Conservation (phyloP, 208 protist species). For the Crithidia mellificae region DNA sequence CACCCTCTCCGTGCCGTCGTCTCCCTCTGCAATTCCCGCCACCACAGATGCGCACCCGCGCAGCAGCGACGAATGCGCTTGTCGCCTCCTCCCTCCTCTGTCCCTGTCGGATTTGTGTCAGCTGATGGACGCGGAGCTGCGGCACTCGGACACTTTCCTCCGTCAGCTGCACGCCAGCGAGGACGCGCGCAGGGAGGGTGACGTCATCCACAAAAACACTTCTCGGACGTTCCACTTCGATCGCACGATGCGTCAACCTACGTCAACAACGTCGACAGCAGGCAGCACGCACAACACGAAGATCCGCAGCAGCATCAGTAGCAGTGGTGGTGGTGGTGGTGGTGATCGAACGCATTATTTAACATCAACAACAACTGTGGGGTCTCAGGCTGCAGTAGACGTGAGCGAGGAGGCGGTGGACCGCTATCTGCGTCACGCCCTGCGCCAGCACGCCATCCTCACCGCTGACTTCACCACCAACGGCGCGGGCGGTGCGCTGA, state of each 20-base stretch:
- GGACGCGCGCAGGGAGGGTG: too few relatives aligned
- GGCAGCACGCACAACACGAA: too few relatives aligned
- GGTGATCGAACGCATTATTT: too few relatives aligned
- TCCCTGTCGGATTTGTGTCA: neutral
- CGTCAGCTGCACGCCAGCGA: neutral
- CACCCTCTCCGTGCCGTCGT: too few relatives aligned
- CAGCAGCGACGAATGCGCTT: constrained; percentile 1
- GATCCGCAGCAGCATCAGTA: too few relatives aligned
- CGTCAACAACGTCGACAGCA: too few relatives aligned
- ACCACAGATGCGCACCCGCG: neutral
- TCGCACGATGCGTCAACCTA: too few relatives aligned
- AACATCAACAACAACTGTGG: too few relatives aligned
- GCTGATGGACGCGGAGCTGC: constrained; percentile 12
- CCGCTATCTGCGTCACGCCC: constrained; percentile 2
- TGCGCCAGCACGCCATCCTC: constrained; percentile 11
- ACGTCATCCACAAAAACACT: too few relatives aligned
- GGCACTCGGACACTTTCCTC: neutral
- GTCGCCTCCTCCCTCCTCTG: neutral
- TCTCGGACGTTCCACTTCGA: too few relatives aligned
- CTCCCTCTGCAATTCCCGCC: neutral
- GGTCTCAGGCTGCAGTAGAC: neutral
- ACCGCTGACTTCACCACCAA: constrained; percentile 13
- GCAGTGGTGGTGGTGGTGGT: too few relatives aligned
- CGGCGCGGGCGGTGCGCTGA: constrained; percentile 53
- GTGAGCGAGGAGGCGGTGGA: constrained; percentile 7